Evolutionary conservation across 1,284 basidiomycete genomes (phyloP), one percentile per base, ranked within the genome.

Genomic region (Earliella scabrosa): DNA sequence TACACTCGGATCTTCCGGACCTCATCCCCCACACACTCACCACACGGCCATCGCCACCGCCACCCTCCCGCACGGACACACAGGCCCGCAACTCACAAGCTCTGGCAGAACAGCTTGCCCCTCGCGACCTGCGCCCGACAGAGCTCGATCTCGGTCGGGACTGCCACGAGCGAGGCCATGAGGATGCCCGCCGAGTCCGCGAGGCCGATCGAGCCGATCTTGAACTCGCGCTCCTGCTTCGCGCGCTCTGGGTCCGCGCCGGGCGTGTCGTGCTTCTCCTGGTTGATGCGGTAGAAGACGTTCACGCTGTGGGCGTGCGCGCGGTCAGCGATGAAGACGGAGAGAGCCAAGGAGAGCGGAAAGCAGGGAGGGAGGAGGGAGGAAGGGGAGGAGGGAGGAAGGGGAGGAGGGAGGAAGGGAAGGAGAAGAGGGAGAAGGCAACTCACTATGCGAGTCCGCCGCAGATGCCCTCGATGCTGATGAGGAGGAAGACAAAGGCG

Each of bases 391-490:
- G 6, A 24, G 6, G 3, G 21, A 8, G 20, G 39, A 18, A 21
- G 24, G 34, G n/a, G 40, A 51, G n/a, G 21, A 52, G 29, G 36
- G 7, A n/a, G 18, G 16, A 31, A 38, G 36, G 16, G 14, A 20
- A 44, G 32, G 10, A 54, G 27, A 20, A 29, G 45, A 45, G 44
- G 23, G 18, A 26, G 41, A 45, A 13, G 18, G 11, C 27, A n/a
- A 79, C 89, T 70, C 66, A 92, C 90, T 96, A 97, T n/a, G 92
- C 92, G n/a, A 90, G 77, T 2, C 94, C 94, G 41, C 94, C 94
- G 62, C 93, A 96, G 38, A 95, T 79, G 7, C 94, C 94, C 69
- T 96, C 94, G 11, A 94, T 65, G 58, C 87, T 86, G 63, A 95
- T 87, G 45, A 95, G 79, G n/a, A 85, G 54, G 70, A 94, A 93